Evolutionary conservation across 306 rosid genomes (phyloP), one percentile per base, ranked within the genome.

Genomic region (Vachellia collinsii): DNA sequence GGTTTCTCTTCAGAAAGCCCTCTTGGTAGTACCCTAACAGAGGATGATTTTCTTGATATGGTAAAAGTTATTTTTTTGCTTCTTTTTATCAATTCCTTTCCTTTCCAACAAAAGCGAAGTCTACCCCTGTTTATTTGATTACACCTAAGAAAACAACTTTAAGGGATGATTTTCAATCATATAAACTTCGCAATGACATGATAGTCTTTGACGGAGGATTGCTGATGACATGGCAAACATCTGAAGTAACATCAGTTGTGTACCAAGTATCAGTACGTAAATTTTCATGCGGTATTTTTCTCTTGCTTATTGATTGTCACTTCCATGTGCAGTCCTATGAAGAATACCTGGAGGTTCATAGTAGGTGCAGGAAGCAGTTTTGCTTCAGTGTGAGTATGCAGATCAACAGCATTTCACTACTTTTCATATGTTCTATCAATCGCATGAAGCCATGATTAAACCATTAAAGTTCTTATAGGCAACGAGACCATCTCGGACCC

Each of bases 11-110:
- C 88, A 39, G 90, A 89, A 74, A 86, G 87, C 76, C 90, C 87
- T 62, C 81, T 77, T 76, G 82, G 91, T 51, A 88, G 91, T 80
- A 70, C 81, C 66, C 83, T 89, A 85, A 85, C 93, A 0, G 97
- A 92, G 39, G 92, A 92, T 80, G 94, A 90, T 76, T 86, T 92
- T 89, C 92, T 92, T 77, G 92, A 90, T 67, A 89, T 90, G 97
- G 97, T 92, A 68, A 76, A 75, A 71, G 14, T 62, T 73, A 47
- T 38, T 59, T 29, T 29, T 63, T 56, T 68, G 73, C 11, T 76
- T 75, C 69, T 78, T 69, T 74, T 51, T 22, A 20, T 59, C 37
- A 8, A 22, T 22, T 23, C 4, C 46, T 6, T 3, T 41, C 44
- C 70, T 19, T 17, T 19, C 70, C 41, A 36, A 16, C 2, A 2